A percentile compares a stretch with the other conserved stretches of the same genome.
Evolutionary conservation across 2,329 filamentous ascomycete genomes (phyloP).

Genomic region (Catunica adiposa): DNA sequence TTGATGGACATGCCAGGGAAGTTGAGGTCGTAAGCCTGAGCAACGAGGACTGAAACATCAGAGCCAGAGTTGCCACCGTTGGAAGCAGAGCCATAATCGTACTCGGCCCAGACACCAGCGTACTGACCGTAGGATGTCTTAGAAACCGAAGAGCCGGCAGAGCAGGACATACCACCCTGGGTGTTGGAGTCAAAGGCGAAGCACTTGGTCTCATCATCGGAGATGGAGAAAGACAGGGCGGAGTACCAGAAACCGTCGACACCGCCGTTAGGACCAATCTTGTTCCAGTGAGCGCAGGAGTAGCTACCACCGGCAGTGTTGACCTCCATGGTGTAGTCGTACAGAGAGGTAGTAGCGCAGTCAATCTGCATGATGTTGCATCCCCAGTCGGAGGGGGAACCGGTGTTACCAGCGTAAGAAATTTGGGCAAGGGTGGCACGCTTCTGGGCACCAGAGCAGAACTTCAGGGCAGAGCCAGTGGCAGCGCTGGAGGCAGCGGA

Average conservation of each 20-base stretch:
- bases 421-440: constrained; percentile 31
- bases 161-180: constrained; percentile 33
- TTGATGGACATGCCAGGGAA: constrained; percentile 24
- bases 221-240: constrained; percentile 27
- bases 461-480: constrained; percentile 14
- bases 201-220: constrained; percentile 23
- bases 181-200: constrained; percentile 31
- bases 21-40: constrained; percentile 20
- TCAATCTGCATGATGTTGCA: constrained; percentile 36
- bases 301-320: constrained; percentile 23
- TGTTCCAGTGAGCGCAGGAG: constrained; percentile 33
- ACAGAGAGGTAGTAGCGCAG: constrained; percentile 22
- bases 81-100: constrained; percentile 28
- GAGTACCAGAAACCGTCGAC: constrained; percentile 34
- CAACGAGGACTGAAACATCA: constrained; percentile 33
- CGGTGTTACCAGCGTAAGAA: constrained; percentile 31
- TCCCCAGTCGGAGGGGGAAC: constrained; percentile 26
- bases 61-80: constrained; percentile 35
- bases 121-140: constrained; percentile 26
- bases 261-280: constrained; percentile 29
- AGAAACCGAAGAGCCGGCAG: constrained; percentile 19
- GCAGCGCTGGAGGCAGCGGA: constrained; percentile 6
- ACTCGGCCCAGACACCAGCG: constrained; percentile 33
- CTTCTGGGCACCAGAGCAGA: constrained; percentile 26
- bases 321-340: constrained; percentile 30